phyloP scores from a whole-genome alignment of 148 eudicot species.

The Heliosperma pusillum region DNA sequence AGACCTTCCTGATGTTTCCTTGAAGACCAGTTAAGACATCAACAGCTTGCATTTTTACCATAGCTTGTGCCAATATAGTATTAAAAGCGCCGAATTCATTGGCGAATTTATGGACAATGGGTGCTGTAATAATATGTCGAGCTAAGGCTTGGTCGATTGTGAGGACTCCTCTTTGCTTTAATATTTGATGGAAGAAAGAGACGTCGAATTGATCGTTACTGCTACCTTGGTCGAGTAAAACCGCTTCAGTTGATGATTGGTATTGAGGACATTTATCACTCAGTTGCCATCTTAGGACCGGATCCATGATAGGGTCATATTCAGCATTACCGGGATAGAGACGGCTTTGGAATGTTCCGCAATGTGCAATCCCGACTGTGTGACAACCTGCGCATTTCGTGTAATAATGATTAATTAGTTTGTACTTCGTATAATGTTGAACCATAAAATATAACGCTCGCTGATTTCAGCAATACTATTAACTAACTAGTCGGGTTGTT shows the following conservation, averaged over 20 bases:
- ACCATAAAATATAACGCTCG: too few relatives aligned
- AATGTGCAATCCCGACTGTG: background rate
- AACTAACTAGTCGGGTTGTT: too few relatives aligned
- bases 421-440: too few relatives aligned
- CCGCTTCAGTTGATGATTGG: background rate
- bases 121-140: background rate
- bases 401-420: too few relatives aligned
- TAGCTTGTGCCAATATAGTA: background rate
- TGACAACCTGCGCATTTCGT: conserved; percentile 7
- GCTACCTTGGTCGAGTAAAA: background rate
- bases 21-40: background rate
- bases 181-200: background rate
- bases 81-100: background rate
- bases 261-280: background rate
- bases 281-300: background rate
- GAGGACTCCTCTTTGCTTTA: background rate
- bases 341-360: background rate
- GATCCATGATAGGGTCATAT: background rate
- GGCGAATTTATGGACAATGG: background rate
- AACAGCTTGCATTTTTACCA: conserved; percentile 8
- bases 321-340: background rate
- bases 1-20: conserved; percentile 13
- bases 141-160: conserved; percentile 1
- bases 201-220: background rate
- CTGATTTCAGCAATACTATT: too few relatives aligned